phyloP scores from a whole-genome alignment of 2,329 filamentous ascomycete species.

The Colletotrichum orchidophilum region DNA sequence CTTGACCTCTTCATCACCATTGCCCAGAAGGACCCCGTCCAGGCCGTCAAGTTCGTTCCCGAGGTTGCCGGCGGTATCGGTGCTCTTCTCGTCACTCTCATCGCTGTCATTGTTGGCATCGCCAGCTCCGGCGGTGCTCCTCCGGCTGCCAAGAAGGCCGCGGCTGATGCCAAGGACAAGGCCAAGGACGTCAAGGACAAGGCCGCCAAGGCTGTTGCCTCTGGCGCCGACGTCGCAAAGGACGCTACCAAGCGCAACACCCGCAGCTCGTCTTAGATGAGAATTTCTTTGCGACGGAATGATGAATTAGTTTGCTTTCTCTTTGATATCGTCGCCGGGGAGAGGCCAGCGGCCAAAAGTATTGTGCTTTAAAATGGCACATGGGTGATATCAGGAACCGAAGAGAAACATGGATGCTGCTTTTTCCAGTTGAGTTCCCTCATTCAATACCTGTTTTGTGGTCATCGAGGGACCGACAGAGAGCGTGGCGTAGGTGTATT shows the following conservation, averaged over 20 bases:
- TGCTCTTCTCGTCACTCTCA: slow-evolving; percentile 73
- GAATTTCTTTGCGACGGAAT: slow-evolving; percentile 8
- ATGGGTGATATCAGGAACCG: slow-evolving; percentile 2
- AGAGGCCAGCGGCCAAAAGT: not conserved
- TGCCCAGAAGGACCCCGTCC: slow-evolving; percentile 80
- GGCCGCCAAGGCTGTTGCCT: slow-evolving; percentile 65
- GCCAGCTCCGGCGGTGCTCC: slow-evolving; percentile 69
- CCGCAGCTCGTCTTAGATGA: slow-evolving; percentile 62
- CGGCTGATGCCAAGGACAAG: slow-evolving; percentile 72
- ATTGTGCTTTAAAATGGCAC: slow-evolving; percentile 12
- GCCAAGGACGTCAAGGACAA: slow-evolving; percentile 81
- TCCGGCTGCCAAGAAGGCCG: slow-evolving; percentile 78
- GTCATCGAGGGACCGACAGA: slow-evolving; percentile 23
- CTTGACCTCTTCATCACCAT: slow-evolving; percentile 89
- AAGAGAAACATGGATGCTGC: slow-evolving; percentile 17
- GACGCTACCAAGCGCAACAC: slow-evolving; percentile 72
- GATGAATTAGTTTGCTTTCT: slow-evolving; percentile 28
- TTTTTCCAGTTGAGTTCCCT: slow-evolving; percentile 28
- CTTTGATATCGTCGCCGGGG: slow-evolving; percentile 20
- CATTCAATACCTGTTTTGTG: slow-evolving; percentile 25
- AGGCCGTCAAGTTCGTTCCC: slow-evolving; percentile 89
- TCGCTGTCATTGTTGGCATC: slow-evolving; percentile 75
- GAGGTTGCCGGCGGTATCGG: slow-evolving; percentile 87
- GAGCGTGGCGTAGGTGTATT: slow-evolving; percentile 34
- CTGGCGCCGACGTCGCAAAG: slow-evolving; percentile 79